A percentile compares a stretch with the other conserved stretches of the same genome.
Conservation (phyloP, 148 eudicot genomes). For the Heliosperma pusillum region DNA sequence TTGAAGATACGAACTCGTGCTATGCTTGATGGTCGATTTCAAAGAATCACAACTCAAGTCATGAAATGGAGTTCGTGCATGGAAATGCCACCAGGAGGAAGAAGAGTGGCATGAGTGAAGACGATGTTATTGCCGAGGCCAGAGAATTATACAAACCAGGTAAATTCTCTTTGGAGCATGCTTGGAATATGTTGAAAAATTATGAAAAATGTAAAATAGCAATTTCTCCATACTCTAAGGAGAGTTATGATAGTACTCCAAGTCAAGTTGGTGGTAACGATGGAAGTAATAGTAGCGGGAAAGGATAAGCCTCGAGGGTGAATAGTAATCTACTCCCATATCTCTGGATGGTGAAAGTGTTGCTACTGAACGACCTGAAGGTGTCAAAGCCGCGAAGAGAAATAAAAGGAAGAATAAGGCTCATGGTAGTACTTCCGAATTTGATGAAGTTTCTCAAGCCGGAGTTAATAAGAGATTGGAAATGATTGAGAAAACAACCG, state of each 20-base stretch:
- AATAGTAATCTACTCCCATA: background rate
- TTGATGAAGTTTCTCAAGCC: too few species aligned
- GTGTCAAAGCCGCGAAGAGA: conserved; percentile 4
- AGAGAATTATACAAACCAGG: background rate
- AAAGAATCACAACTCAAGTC: too few species aligned
- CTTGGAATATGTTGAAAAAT: conserved; percentile 4
- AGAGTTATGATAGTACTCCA: background rate
- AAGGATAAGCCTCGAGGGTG: background rate
- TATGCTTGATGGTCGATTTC: too few species aligned
- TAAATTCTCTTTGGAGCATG: conserved; percentile 5
- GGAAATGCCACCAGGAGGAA: background rate
- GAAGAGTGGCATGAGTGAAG: background rate
- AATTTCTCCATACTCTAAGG: background rate
- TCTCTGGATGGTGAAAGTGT: background rate
- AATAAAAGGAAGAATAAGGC: background rate
- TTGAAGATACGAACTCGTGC: too few species aligned
- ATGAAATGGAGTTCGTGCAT: too few species aligned
- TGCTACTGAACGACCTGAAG: background rate
- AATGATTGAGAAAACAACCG: too few species aligned
- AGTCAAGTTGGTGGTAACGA: too few species aligned
- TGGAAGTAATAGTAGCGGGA: conserved; percentile 3
- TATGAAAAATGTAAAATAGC: too few species aligned
- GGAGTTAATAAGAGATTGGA: too few species aligned
- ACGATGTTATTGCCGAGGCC: background rate
- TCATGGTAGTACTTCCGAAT: too few species aligned